Conservation (phyloP, 2,329 filamentous ascomycete genomes). For the Ophiostoma himal-ulmi region DNA sequence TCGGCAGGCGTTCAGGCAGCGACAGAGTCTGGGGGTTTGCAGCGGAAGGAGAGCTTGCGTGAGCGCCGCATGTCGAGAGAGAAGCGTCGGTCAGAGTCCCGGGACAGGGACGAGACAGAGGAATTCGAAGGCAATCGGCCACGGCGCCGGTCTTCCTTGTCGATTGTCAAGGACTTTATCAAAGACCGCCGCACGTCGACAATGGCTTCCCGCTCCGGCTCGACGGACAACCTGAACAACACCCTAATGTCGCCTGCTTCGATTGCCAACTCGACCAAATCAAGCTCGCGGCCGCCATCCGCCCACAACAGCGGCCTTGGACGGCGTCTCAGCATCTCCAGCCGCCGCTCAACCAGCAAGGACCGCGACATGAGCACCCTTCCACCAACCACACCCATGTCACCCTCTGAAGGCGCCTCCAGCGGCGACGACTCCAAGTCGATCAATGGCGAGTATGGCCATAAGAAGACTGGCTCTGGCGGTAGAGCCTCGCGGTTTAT, state of each 20-base stretch:
- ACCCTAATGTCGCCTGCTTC: constrained; percentile 28
- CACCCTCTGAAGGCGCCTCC: constrained; percentile 43
- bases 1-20: constrained; percentile 21
- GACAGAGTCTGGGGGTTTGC: constrained; percentile 24
- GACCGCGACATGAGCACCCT: constrained; percentile 32
- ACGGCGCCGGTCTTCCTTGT: constrained; percentile 53
- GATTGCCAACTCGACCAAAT: constrained; percentile 35
- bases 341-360: constrained; percentile 47
- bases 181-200: constrained; percentile 49
- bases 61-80: constrained; percentile 45
- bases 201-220: constrained; percentile 31
- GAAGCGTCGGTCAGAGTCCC: constrained; percentile 34
- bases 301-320: constrained; percentile 47
- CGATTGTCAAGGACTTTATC: constrained; percentile 55
- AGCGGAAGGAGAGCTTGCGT: constrained; percentile 41
- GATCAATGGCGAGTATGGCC: constrained; percentile 21
- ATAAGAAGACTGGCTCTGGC: constrained; percentile 34
- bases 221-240: constrained; percentile 28
- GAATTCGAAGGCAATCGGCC: constrained; percentile 26
- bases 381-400: constrained; percentile 27
- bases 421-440: constrained; percentile 41
- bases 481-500: constrained; percentile 51
- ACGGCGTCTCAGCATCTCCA: constrained; percentile 61
- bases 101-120: constrained; percentile 30
- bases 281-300: constrained; percentile 45